Conservation (phyloP, 1,139 yeast genomes). For the Diutina siamensis region DNA sequence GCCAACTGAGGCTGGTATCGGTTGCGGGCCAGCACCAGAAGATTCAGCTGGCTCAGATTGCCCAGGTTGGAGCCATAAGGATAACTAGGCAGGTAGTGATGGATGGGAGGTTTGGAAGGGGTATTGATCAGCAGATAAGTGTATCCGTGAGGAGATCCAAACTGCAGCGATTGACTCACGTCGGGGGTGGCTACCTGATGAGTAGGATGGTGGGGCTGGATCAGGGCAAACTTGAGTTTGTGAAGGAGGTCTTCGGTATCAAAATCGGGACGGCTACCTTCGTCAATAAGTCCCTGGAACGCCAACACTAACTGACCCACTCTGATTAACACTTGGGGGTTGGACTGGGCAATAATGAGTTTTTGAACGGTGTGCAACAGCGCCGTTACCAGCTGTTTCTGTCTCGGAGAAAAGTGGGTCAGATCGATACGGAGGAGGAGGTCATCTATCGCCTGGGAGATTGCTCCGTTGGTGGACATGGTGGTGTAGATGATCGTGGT, state of each 20-base stretch:
- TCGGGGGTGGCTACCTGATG: neutral
- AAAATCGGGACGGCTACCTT: neutral
- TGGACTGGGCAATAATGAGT: slow-evolving; percentile 1
- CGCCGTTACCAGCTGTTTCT: neutral
- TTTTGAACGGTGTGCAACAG: neutral
- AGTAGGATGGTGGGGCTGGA: neutral
- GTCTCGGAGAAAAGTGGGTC: neutral
- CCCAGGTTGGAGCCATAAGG: neutral
- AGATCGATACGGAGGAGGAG: neutral
- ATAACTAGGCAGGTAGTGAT: neutral
- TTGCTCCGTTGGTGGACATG: slow-evolving; percentile 1
- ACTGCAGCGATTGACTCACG: neutral
- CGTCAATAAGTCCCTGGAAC: neutral
- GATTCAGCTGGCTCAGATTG: neutral
- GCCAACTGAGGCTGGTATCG: neutral
- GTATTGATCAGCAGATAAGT: neutral
- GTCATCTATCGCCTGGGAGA: slow-evolving; percentile 1
- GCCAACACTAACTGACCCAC: neutral
- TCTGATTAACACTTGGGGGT: neutral
- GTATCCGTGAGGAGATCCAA: neutral
- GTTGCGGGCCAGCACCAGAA: no score
- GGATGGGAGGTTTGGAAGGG: neutral
- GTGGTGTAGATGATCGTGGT: no score
- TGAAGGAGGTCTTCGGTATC: neutral
- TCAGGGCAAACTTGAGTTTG: neutral